A percentile compares a stretch with the other conserved stretches of the same genome.
Conservation (phyloP, 306 rosid genomes). For the Cicer chorassanicum region DNA sequence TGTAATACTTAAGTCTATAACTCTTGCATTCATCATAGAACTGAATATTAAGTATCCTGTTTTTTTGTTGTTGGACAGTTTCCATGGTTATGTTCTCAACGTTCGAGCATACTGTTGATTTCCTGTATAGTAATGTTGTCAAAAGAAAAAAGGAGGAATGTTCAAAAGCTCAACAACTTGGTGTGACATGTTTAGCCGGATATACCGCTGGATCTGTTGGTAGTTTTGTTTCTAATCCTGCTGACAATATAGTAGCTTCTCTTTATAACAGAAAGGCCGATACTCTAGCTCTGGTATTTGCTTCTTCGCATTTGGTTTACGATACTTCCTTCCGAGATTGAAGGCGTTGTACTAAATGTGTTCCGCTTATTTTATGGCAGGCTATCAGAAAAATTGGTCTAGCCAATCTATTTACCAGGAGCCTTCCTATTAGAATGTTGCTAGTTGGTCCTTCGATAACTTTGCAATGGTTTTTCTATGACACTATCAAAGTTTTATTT, state of each 20-base stretch:
- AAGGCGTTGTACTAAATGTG: constrained; percentile 26
- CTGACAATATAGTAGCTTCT: constrained; percentile 64
- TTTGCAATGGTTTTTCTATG: constrained; percentile 94
- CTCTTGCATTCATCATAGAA: constrained; percentile 29
- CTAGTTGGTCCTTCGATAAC: constrained; percentile 89
- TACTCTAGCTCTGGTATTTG: constrained; percentile 57
- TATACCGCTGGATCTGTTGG: constrained; percentile 71
- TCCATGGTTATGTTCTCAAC: constrained; percentile 71
- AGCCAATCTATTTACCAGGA: constrained; percentile 76
- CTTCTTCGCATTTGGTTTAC: constrained; percentile 25
- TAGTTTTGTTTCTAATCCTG: constrained; percentile 65
- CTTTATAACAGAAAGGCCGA: constrained; percentile 67
- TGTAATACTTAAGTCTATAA: constrained; percentile 21
- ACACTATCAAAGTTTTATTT: constrained; percentile 76
- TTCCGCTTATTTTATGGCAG: constrained; percentile 49
- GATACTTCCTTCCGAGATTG: constrained; percentile 23
- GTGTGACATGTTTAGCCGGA: constrained; percentile 70
- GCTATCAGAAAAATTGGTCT: constrained; percentile 87
- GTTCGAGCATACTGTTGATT: constrained; percentile 64
- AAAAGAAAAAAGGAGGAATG: constrained; percentile 62
- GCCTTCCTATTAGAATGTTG: constrained; percentile 83
- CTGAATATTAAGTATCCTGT: constrained; percentile 40
- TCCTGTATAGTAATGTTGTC: constrained; percentile 54
- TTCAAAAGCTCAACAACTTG: constrained; percentile 63
- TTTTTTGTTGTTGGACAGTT: constrained; percentile 48